Conservation (phyloP, 2,329 filamentous ascomycete species). For the Paecilomyces sp. region DNA sequence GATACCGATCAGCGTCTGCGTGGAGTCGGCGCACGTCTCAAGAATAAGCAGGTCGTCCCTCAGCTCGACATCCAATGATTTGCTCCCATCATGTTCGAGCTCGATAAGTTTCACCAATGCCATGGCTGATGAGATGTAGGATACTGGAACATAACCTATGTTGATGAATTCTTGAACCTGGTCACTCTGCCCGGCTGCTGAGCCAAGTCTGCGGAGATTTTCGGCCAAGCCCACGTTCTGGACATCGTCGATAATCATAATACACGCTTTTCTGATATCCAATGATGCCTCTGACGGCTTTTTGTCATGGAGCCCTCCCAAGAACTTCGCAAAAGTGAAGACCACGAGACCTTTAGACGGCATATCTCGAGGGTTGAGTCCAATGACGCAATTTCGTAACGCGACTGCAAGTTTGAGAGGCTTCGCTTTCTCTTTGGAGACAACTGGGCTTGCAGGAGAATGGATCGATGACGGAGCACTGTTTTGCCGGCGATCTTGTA, state of each 20-base stretch:
- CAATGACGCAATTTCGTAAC: conserved; percentile 72
- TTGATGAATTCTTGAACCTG: conserved; percentile 47
- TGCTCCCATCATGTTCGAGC: conserved; percentile 51
- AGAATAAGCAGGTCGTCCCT: conserved; percentile 80
- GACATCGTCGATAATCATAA: conserved; percentile 76
- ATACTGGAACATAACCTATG: conserved; percentile 77
- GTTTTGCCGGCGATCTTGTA: conserved; percentile 25
- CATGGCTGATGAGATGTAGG: conserved; percentile 76
- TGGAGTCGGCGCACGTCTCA: conserved; percentile 95
- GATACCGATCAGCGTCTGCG: conserved; percentile 77
- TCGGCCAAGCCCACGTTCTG: conserved; percentile 38
- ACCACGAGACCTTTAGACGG: conserved; percentile 71
- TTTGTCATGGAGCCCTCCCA: conserved; percentile 59
- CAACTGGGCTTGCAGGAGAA: conserved; percentile 10
- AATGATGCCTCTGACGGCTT: conserved; percentile 57
- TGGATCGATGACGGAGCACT: conserved; percentile 5
- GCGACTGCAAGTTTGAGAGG: conserved; percentile 52
- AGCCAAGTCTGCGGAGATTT: conserved; percentile 20
- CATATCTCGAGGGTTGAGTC: conserved; percentile 71
- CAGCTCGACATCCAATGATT: conserved; percentile 70
- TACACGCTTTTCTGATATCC: conserved; percentile 69
- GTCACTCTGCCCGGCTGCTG: conserved; percentile 24
- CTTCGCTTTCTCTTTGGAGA: conserved; percentile 34
- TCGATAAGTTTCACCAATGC: conserved; percentile 55
- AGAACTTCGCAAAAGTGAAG: conserved; percentile 68